These are phyloP conservation scores for Hypericum androsaemum DNA, from an alignment of 345 rosid genomes.

Conservation along the genomic window DNA sequence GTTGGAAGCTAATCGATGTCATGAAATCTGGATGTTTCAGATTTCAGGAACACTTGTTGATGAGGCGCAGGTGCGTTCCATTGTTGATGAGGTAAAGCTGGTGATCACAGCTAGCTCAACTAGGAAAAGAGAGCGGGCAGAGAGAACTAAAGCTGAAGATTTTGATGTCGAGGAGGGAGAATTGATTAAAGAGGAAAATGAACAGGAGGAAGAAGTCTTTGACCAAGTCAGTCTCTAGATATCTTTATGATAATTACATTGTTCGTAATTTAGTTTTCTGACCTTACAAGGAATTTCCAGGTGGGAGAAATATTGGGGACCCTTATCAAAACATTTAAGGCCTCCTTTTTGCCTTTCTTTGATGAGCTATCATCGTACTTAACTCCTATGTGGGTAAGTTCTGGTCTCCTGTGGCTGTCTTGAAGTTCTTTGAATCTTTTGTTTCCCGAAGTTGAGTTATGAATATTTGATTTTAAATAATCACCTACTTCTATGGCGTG, in stretches of 20 bases:
- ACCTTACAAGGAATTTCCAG: conserved; percentile 22
- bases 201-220: conserved; percentile 98
- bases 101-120: conserved; percentile 96
- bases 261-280: conserved; percentile 3
- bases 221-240: conserved; percentile 66
- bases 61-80: conserved; percentile 76
- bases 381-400: conserved; percentile 99
- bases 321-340: conserved; percentile 87
- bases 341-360: conserved; percentile 83
- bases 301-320: conserved; percentile 99
- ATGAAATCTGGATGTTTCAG: conserved; percentile 36
- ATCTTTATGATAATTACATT: not conserved
- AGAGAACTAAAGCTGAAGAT: conserved; percentile 92
- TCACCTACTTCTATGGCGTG: no score
- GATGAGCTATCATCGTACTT: conserved; percentile 89
- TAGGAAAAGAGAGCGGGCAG: conserved; percentile 85
- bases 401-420: not conserved
- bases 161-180: conserved; percentile 98
- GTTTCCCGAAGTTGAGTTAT: no score
- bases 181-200: conserved; percentile 96
- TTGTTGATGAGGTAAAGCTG: conserved; percentile 87
- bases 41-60: conserved; percentile 72
- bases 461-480: no score
- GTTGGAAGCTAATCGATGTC: not conserved
- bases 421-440: no score